Base-by-base conservation (phyloP, 2,329 filamentous ascomycete genomes). In the Ophiostoma quercus region DNA sequence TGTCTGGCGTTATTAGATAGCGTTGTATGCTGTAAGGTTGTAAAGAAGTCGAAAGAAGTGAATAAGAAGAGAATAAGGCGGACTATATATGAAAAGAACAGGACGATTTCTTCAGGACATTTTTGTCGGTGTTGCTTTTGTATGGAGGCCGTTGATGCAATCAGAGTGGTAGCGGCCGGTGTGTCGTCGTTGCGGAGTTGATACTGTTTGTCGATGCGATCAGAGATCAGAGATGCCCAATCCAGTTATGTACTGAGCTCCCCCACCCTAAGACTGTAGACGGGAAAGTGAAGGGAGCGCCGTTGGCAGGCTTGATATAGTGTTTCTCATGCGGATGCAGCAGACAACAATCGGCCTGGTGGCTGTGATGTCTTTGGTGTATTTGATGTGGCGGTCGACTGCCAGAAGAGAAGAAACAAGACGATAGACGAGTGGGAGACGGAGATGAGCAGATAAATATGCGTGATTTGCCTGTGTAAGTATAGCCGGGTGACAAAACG, bases 381-480 rank as follows among this genome's bases (percentile, higher is more conserved):
- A 11, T 3, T 57, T 62, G 57, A 62, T 34, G 32, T 62, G 14
- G 51, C 57, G 14, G 25, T 32, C 22, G 57, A 14, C 16, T 32
- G 25, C 8, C 6, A 9, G 57, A n/a, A 12, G 14, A 25, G 3
- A 62, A 29, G 12, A 32, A 62, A 32, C n/a, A 57, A 57, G 25
- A 14, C 8, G 51, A 57, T 11, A 32, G 25, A 62, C 5, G 25
- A 16, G 25, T 25, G 16, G 57, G 43, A 19, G 12, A 25, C 9
- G 51, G 25, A 32, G 57, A 62, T 16, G 57, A 62, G 57, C 57
- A 34, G 57, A 62, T 62, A 62, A 34, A 62, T 62, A 34, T 29
- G 51, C 57, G 57, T 62, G 25, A 7, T 29, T 62, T 62, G 57
- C 14, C 25, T 62, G 12, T 62, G 25, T 25, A 7, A 62, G 25